Evolutionary conservation across 2,329 filamentous ascomycete species (phyloP).

Genomic region (Juglanconis juglandina): DNA sequence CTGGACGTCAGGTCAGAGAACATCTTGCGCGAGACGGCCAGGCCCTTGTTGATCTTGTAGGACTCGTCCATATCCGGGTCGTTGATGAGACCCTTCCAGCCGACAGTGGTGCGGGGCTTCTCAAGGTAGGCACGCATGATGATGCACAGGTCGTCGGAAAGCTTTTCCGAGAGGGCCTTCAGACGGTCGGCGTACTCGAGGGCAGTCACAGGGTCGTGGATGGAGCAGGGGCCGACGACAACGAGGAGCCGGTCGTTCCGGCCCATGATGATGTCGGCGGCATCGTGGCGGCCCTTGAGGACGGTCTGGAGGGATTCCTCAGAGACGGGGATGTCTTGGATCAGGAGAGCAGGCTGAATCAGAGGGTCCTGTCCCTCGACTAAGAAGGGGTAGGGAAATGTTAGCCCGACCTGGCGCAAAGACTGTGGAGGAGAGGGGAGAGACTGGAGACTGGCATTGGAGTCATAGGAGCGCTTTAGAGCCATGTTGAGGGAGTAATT

Average conservation of each 20-base stretch:
- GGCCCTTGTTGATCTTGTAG: slow-evolving; percentile 98
- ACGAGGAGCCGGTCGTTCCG: slow-evolving; percentile 85
- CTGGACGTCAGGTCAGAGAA: slow-evolving; percentile 83
- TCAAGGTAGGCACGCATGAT: slow-evolving; percentile 99
- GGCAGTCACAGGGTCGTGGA: slow-evolving; percentile 87
- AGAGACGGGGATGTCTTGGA: slow-evolving; percentile 76
- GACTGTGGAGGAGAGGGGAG: not conserved
- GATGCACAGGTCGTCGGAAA: slow-evolving; percentile 79
- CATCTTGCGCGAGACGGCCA: slow-evolving; percentile 86
- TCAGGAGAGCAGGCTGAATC: slow-evolving; percentile 82
- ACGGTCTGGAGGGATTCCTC: slow-evolving; percentile 63
- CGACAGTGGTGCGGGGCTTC: slow-evolving; percentile 96
- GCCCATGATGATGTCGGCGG: slow-evolving; percentile 72
- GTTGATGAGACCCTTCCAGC: slow-evolving; percentile 99
- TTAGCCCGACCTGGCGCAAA: slow-evolving; percentile 21
- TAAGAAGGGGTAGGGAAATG: slow-evolving; percentile 36
- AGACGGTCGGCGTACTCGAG: slow-evolving; percentile 84
- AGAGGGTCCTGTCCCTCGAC: slow-evolving; percentile 92
- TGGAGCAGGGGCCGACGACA: slow-evolving; percentile 92
- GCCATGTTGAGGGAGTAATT: not conserved
- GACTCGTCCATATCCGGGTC: slow-evolving; percentile 96
- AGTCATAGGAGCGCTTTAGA: not conserved
- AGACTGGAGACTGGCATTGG: not conserved
- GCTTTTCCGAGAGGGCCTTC: slow-evolving; percentile 72
- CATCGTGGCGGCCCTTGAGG: slow-evolving; percentile 65